Evolutionary conservation across 257 asterid genomes (phyloP).

Genomic region (Capsicum chinense): DNA sequence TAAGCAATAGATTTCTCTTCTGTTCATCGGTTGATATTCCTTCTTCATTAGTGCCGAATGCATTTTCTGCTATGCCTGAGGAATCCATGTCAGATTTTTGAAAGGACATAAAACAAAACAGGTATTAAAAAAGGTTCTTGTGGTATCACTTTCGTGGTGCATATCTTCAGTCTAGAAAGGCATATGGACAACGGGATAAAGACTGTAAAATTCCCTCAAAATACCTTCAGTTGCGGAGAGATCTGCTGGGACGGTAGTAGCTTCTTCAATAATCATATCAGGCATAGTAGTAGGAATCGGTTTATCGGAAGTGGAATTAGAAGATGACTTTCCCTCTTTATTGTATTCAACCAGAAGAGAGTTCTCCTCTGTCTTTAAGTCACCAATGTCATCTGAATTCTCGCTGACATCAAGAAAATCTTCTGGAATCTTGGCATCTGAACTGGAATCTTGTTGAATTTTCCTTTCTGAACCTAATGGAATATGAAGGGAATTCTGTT

Average conservation of each 20-base stretch:
- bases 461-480: slow-evolving; percentile 39
- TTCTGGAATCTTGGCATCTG: slow-evolving; percentile 41
- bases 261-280: slow-evolving; percentile 42
- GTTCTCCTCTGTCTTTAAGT: slow-evolving; percentile 36
- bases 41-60: slow-evolving; percentile 11
- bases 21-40: slow-evolving; percentile 38
- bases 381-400: slow-evolving; percentile 39
- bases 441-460: slow-evolving; percentile 24
- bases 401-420: slow-evolving; percentile 40
- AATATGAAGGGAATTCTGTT: slow-evolving; percentile 31
- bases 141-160: not conserved
- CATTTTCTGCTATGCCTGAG: slow-evolving; percentile 20
- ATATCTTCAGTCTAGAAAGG: not conserved
- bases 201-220: not conserved
- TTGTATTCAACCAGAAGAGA: slow-evolving; percentile 33
- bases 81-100: slow-evolving; percentile 19
- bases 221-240: slow-evolving; percentile 34
- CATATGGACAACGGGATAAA: not conserved
- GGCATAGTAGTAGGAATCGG: slow-evolving; percentile 34
- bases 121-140: not conserved
- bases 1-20: slow-evolving; percentile 34
- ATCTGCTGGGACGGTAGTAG: slow-evolving; percentile 30
- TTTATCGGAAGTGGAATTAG: slow-evolving; percentile 13
- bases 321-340: slow-evolving; percentile 28
- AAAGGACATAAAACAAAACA: not conserved